Evolutionary conservation across 164 flowering plant species (phyloP).

Genomic region (Aristolochia contorta): DNA sequence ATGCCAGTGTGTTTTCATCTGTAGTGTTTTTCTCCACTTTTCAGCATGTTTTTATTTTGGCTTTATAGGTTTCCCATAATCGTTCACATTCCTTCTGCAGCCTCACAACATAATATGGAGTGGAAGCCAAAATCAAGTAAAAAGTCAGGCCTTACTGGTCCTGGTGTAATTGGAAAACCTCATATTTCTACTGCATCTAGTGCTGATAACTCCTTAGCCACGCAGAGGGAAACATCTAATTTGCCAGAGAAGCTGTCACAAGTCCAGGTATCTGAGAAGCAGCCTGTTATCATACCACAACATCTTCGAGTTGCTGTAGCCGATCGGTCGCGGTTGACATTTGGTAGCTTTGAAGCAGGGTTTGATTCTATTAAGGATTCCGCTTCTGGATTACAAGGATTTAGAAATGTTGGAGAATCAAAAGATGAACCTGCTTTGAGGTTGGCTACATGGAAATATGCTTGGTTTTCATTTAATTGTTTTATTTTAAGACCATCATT

Average conservation of each 20-base stretch:
- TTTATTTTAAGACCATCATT: no score
- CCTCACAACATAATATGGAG: conserved; percentile 52
- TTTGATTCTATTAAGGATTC: conserved; percentile 27
- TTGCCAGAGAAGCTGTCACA: conserved; percentile 48
- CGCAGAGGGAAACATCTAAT: conserved; percentile 28
- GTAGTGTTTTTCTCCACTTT: neutral
- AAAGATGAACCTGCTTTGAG: conserved; percentile 40
- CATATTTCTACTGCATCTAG: conserved; percentile 33
- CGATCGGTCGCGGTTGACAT: conserved; percentile 58
- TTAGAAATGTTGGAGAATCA: conserved; percentile 25
- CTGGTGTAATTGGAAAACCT: conserved; percentile 49
- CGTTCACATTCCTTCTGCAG: conserved; percentile 27
- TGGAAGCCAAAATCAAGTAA: conserved; percentile 91
- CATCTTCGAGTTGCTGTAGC: conserved; percentile 81
- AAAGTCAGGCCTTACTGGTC: conserved; percentile 28
- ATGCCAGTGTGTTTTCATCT: neutral
- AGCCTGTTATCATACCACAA: conserved; percentile 82
- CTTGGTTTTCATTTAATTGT: no score
- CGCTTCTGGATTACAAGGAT: conserved; percentile 26
- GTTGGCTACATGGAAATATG: conserved; percentile 20
- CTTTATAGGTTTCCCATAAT: neutral
- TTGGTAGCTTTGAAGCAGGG: conserved; percentile 80
- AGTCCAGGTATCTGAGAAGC: conserved; percentile 37
- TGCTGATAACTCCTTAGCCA: conserved; percentile 27
- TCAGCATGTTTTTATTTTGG: neutral